Conservation (phyloP, 2,329 filamentous ascomycete genomes). For the Coniochaeta sp. region DNA sequence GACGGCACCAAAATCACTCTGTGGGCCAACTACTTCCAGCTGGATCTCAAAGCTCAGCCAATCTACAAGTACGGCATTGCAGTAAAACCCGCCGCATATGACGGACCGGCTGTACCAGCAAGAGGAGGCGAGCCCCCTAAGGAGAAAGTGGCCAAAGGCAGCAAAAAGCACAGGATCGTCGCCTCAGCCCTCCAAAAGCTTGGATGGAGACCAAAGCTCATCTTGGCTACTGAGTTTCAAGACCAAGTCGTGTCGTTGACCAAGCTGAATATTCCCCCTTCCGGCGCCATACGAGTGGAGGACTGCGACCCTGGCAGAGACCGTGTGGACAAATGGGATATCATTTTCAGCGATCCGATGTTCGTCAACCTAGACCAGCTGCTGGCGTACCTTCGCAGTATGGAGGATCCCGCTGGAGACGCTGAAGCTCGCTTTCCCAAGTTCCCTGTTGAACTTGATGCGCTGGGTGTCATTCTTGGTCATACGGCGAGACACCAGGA, state of each 20-base stretch:
- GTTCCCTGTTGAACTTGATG: conserved; percentile 40
- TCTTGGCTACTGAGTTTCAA: conserved; percentile 44
- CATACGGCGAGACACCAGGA: conserved; percentile 30
- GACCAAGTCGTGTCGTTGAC: conserved; percentile 34
- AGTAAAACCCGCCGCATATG: conserved; percentile 14
- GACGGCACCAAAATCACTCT: conserved; percentile 33
- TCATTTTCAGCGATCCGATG: conserved; percentile 33
- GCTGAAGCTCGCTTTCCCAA: conserved; percentile 36
- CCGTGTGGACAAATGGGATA: conserved; percentile 26
- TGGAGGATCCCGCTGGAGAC: conserved; percentile 29
- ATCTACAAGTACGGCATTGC: conserved; percentile 41
- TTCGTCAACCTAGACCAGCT: conserved; percentile 32
- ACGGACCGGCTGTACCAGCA: conserved; percentile 1
- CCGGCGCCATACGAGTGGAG: conserved; percentile 25
- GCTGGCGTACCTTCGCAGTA: conserved; percentile 36
- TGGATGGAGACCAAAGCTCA: conserved; percentile 17
- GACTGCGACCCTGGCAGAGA: conserved; percentile 26
- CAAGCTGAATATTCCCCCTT: conserved; percentile 27
- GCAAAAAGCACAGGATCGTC: conserved; percentile 36
- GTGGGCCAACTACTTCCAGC: conserved; percentile 48
- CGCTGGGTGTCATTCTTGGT: conserved; percentile 45
- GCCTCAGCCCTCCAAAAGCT: conserved; percentile 28
- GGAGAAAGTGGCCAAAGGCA: conserved; percentile 12
- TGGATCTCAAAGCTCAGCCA: conserved; percentile 26
- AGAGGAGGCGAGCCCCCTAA: conserved; percentile 7